Percentiles rank a stretch among this genome's conserved stretches.
Conservation (phyloP, 306 rosid species). For the Aeschynomene evenia region DNA sequence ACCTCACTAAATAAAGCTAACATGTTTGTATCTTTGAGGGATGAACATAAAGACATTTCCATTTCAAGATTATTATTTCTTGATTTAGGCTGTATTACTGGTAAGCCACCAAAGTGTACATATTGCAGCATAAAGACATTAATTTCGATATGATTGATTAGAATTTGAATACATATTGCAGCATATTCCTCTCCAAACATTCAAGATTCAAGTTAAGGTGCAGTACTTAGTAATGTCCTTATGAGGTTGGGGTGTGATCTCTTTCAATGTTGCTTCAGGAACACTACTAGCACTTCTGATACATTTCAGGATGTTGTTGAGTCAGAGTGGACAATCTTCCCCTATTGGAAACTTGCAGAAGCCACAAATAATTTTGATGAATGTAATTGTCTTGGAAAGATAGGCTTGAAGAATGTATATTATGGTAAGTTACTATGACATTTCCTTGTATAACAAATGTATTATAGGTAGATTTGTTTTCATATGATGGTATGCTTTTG, state of each 20-base stretch:
- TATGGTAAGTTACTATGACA: constrained; percentile 8
- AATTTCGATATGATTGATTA: too few species aligned
- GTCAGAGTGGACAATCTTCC: not conserved
- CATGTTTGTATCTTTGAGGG: too few species aligned
- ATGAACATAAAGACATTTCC: too few species aligned
- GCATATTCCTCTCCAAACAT: too few species aligned
- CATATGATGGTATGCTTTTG: not conserved
- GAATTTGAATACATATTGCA: too few species aligned
- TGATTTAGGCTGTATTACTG: too few species aligned
- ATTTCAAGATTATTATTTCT: too few species aligned
- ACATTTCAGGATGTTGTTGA: not conserved
- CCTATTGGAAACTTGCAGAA: not conserved
- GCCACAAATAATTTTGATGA: constrained; percentile 18
- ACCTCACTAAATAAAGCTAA: too few species aligned
- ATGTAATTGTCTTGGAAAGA: not conserved
- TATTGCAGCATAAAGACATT: too few species aligned
- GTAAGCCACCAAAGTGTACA: too few species aligned
- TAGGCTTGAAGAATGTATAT: not conserved
- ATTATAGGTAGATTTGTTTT: not conserved
- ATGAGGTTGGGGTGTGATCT: constrained; percentile 5
- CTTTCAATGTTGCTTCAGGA: constrained; percentile 11
- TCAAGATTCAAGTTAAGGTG: too few species aligned
- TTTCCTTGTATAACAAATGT: not conserved
- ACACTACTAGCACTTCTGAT: not conserved
- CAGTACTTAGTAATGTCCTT: too few species aligned